Base-by-base conservation (phyloP, 1,284 basidiomycete genomes). In the Volvariella surrecta region DNA sequence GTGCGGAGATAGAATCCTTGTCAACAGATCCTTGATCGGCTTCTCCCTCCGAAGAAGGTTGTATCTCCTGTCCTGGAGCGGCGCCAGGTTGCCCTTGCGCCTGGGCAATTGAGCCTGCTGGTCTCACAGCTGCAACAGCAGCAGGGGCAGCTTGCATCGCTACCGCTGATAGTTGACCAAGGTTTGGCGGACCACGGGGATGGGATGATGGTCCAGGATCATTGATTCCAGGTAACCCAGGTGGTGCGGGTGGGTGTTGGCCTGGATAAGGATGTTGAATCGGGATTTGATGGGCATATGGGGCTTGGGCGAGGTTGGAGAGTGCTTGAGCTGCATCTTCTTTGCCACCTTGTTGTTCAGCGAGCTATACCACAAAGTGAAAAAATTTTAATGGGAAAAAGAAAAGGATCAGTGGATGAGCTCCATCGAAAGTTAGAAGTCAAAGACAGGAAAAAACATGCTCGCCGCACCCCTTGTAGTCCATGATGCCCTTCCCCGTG, bases 151-250 rank as follows among this genome's bases (percentile, higher is more conserved):
- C 62, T 45, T 70, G 66, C 51, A 71, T 62, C 1, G 77, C 74
- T 3, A 68, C 65, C 1, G 71, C 70, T 20, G 70, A 68, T 43
- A 81, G 62, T 47, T 82, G 76, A 18, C 74, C 74, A 1, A 82
- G 63, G 48, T 77, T 76, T 4, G 80, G 81, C 1, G 82, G 80
- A 0, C 80, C 81, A 8, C 78, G 72, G 1, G 82, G 81, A 53
- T 86, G 82, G 0, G 80, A 79, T 0, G 80, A 83, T n/a, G 81
- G 80, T 2, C 82, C 81, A 3, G 80, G 76, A 43, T 85, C 82
- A 48, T 68, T 71, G 40, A 72, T 68, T 7, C 63, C 66, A 34
- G 67, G 64, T 10, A 40, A 19, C 16, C 54, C 57, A 30, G 60
- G 50, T 45, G 48, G 4, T 42, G 47, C n/a, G 48, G 49, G 10